Evolutionary conservation across 371 early-diverging fungal species (phyloP), one percentile per base, ranked within the genome.

Genomic region (Mucor irregularis): DNA sequence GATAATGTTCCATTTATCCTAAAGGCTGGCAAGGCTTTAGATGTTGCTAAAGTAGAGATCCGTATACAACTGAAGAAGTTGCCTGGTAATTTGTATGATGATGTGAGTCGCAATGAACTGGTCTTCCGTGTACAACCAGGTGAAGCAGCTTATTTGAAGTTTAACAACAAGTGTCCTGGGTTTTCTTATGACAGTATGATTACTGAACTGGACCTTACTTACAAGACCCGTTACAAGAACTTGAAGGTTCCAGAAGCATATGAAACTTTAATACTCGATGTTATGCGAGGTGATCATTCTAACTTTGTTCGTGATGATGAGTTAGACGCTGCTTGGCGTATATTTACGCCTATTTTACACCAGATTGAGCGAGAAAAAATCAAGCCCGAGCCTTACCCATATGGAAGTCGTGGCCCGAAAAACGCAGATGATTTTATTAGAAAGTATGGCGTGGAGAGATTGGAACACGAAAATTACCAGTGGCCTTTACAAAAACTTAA

Each of bases 301-400:
- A 96, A 97, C 78, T 97, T 98, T 85, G 97, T 98, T 26, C 86
- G 98, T 22, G 89, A 90, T 58, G 98, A 98, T 69, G 98, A 98
- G 76, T 69, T 98, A 21, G 90, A 93, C 42, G 95, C 90, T 31
- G 94, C 98, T 1, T 98, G 98, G 98, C 85, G 85, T 57, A 94
- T 98, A 30, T 97, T 98, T 66, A 97, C 98, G 1, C 98, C 98
- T 2, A 70, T 97, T 16, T 71, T 98, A 56, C 92, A 96, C 70
- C 56, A 83, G 49, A 93, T 97, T 64, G 97, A 98, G 56, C 47
- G 66, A 1, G 76, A 64, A 11, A 80, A 80, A 10, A 73, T 94
- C 48, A 69, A 78, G 61, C 95, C 96, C 1, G 62, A 85, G 42
- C 80, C 81, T 4, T 98, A 98, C 66, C 66, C 80, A n/a, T 94